Conservation (phyloP, 257 asterid species). For the Fraxinus americana region DNA sequence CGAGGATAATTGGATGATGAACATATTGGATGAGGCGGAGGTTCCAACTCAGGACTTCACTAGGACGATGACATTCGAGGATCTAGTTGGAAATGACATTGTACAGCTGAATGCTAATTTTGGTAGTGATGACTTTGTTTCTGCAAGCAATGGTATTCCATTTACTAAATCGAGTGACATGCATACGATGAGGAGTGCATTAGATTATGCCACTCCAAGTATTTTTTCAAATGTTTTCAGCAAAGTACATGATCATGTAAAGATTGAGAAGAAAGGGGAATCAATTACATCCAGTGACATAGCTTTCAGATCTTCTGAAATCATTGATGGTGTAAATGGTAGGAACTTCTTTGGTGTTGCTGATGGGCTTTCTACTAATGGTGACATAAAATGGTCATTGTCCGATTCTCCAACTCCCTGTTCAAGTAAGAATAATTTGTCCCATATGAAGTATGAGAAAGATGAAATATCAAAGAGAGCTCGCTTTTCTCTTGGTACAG, state of each 20-base stretch:
- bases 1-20: conserved; percentile 26
- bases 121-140: conserved; percentile 22
- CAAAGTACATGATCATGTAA: conserved; percentile 19
- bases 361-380: conserved; percentile 20
- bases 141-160: conserved; percentile 19
- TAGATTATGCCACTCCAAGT: conserved; percentile 5
- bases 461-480: conserved; percentile 30
- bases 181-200: conserved; percentile 2
- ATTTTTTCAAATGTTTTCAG: conserved; percentile 3
- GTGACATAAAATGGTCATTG: conserved; percentile 22
- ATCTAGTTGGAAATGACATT: conserved; percentile 14
- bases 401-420: conserved; percentile 21
- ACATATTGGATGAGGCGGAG: conserved; percentile 29
- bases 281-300: conserved; percentile 7
- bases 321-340: conserved; percentile 14
- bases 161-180: conserved; percentile 6
- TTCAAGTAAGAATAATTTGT: conserved; percentile 18
- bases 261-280: conserved; percentile 18
- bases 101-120: conserved; percentile 23
- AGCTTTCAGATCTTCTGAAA: conserved; percentile 12
- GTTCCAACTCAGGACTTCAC: conserved; percentile 19
- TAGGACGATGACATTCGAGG: conserved; percentile 20
- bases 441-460: conserved; percentile 30
- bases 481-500: conserved; percentile 22
- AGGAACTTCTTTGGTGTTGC: conserved; percentile 22